Base-by-base conservation (phyloP, 1,139 yeast species). In the Eremothecium cymbalariae region DNA sequence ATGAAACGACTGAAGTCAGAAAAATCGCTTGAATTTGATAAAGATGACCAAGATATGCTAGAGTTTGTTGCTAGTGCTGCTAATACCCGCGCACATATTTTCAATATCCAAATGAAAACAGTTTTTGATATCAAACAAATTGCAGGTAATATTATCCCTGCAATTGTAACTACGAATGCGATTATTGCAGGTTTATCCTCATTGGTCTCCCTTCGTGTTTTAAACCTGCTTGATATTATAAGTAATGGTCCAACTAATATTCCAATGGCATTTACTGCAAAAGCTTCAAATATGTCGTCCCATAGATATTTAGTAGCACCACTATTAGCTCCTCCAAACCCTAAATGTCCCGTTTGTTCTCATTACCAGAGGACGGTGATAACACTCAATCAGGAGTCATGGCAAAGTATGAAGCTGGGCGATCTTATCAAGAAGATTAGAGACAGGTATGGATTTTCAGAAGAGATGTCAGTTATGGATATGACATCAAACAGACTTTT, bases 101-200 rank as follows among this genome's bases (percentile, higher is more conserved):
- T 90, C 53, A 65, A 70, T 19, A 88, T 93, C 42, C 82, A 77
- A 18, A 51, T 67, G 37, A 80, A 82, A 55, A 68, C 94, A 11
- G 81, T 84, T 46, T 93, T 93, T 51, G 95, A 85, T 43, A 74
- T 83, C 45, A 93, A 93, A 57, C 76, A 93, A 54, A 86, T 88
- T 48, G 98, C 98, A 0, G 99, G 99, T 7, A 90, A 90, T 56
- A 93, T 93, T 50, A 90, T 93, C 33, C 98, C 99, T 0, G 98
- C 98, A 0, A 88, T 93, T 48, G 98, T 98, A 8, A 90, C 98
- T 2, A 90, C 97, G 8, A 93, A 93, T 57, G 97, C 98, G 1
- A 79, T 90, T 14, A 78, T 90, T 43, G 88, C 96, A 0, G 98
- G 98, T 0, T 71, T 86, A 42, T 80, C 94, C 17, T 77, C 86